phyloP scores from a whole-genome alignment of 352 stramenopile genomes.

The Blastocystis hominis region DNA sequence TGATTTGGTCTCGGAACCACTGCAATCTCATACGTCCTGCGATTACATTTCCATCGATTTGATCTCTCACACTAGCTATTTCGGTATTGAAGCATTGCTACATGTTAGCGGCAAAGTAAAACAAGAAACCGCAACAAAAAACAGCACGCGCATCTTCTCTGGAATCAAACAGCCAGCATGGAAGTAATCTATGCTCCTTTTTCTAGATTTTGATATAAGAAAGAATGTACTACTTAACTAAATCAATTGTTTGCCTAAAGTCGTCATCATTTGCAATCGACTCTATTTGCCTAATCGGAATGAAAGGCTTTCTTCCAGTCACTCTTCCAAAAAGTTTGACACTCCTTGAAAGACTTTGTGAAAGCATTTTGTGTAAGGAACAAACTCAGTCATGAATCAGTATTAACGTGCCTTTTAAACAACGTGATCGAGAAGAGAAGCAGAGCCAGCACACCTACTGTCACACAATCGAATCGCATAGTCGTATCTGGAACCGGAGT shows the following conservation, averaged over 20 bases:
- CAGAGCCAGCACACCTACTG: background rate
- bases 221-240: background rate
- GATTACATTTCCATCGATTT: slow-evolving; percentile 41
- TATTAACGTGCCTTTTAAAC: background rate
- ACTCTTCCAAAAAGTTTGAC: background rate
- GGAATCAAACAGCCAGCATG: slow-evolving; percentile 8
- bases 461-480: slow-evolving; percentile 45
- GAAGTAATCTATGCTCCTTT: slow-evolving; percentile 15
- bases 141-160: background rate
- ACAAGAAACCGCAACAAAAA: background rate
- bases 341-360: background rate
- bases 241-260: background rate
- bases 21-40: slow-evolving; percentile 8
- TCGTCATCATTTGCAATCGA: background rate
- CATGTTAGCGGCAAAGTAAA: background rate
- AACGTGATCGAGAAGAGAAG: slow-evolving; percentile 14
- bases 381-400: background rate
- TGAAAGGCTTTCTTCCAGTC: background rate
- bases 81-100: slow-evolving; percentile 48
- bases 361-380: background rate
- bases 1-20: slow-evolving; percentile 27
- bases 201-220: background rate
- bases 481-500: background rate
- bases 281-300: background rate
- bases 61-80: background rate